Base-by-base conservation (phyloP, 1,284 basidiomycete species). In the Porodaedalea pini region DNA sequence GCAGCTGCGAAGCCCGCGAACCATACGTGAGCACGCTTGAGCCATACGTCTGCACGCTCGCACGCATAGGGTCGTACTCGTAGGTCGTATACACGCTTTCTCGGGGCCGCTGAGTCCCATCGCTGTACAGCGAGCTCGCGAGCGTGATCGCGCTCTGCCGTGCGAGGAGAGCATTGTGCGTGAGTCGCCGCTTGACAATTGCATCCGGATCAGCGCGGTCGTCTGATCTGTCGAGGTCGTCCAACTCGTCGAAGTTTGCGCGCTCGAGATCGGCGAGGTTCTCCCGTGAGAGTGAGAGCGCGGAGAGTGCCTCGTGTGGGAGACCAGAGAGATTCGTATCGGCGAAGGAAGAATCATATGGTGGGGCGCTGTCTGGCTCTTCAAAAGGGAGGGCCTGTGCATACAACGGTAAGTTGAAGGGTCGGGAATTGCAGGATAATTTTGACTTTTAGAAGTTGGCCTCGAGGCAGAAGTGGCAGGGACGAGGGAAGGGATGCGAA, bases 1-100 rank as follows among this genome's bases (percentile, higher is more conserved):
- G 31, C 29, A 36, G 19, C 11, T 34, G 48, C 15, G 54, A 51
- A 13, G 47, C 58, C 3, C 52, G 58, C 2, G 58, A 59, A 17
- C 58, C 58, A 39, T 59, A 59, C 21, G 58, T 59, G 29, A 59
- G 40, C 13, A 59, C 52, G 29, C 45, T 50, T 0, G 53, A 55
- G 13, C 54, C 58, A 37, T 55, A 59, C 15, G 58, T 59, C 44
- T 59, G 58, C 25, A 55, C 48, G 27, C 52, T 55, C 11, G 47
- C 58, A 11, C 58, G 52, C 2, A 43, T 25, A 7, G 51, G 43
- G 4, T 53, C 57, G 27, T 49, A 53, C 13, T 40, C 45, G 27
- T 40, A 47, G 21, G 17, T 34, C 5, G 57, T 36, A 15, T 51
- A 44, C 45, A 34, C 27, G 44, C 51, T 54, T 3, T 49, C 57